These are phyloP conservation scores for Aspergillus fijiensis DNA, from an alignment of 2,329 filamentous ascomycete genomes.

Conservation along the genomic window DNA sequence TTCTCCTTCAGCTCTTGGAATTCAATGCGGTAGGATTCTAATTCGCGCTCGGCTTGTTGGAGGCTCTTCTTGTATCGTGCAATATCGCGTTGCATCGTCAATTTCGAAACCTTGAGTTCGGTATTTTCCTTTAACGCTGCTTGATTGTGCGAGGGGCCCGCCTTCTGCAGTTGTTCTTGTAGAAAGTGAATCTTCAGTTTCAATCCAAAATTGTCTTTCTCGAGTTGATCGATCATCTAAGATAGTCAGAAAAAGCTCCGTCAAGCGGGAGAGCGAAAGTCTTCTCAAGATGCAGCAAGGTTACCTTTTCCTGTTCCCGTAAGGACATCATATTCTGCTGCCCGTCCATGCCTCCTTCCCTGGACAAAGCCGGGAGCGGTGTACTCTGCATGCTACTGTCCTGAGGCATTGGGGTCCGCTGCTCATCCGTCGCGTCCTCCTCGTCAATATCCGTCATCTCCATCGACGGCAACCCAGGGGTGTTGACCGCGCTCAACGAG, in stretches of 20 bases:
- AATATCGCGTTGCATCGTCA: slow-evolving; percentile 85
- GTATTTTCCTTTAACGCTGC: slow-evolving; percentile 91
- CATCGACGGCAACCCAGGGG: slow-evolving; percentile 70
- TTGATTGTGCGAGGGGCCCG: slow-evolving; percentile 86
- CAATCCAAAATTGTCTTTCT: slow-evolving; percentile 96
- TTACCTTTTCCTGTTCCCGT: slow-evolving; percentile 86
- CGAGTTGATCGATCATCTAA: slow-evolving; percentile 81
- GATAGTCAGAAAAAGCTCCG: slow-evolving; percentile 13
- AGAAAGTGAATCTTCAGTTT: slow-evolving; percentile 97
- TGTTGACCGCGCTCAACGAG: slow-evolving; percentile 66
- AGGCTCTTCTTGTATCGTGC: slow-evolving; percentile 83
- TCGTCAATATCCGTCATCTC: slow-evolving; percentile 69
- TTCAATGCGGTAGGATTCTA: slow-evolving; percentile 80
- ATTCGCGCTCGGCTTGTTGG: slow-evolving; percentile 75
- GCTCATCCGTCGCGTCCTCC: slow-evolving; percentile 62
- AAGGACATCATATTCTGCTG: slow-evolving; percentile 77
- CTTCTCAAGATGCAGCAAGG: neutral
- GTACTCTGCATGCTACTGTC: slow-evolving; percentile 81
- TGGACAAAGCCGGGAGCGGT: slow-evolving; percentile 69
- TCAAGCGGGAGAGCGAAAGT: too few relatives aligned
- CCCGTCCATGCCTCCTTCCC: slow-evolving; percentile 72
- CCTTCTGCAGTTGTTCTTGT: slow-evolving; percentile 83
- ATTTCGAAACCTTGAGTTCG: slow-evolving; percentile 87
- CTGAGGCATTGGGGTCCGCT: slow-evolving; percentile 73
- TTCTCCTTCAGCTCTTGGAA: slow-evolving; percentile 80